Base-by-base conservation (phyloP, 345 rosid species). In the Eucalyptus shirleyi region DNA sequence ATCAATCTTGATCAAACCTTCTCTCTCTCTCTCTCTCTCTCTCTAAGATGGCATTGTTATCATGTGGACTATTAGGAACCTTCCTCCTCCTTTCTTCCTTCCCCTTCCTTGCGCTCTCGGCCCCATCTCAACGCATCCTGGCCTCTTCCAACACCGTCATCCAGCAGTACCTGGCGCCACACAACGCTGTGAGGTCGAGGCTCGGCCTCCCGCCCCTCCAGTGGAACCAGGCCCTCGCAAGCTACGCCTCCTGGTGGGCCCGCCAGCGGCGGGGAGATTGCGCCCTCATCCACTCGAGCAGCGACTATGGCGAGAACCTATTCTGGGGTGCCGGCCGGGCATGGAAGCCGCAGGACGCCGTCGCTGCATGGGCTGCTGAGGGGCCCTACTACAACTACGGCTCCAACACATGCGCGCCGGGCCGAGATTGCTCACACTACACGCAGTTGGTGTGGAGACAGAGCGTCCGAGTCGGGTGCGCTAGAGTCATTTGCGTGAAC, bases 361-460 rank as follows among this genome's bases (percentile, higher is more conserved):
- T 94, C 42, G 91, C 62, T 6, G 93, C 91, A 1, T 96, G 98
- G 98, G 96, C 92, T 0, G 94, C 92, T 50, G 93, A 96, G 94
- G 91, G 87, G 77, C 50, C 89, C 19, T 89, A 92, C 88, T 95
- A 94, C 89, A 89, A 95, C 88, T 87, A 92, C 32, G 69, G 88
- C 10, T 86, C 95, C n/a, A 93, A 96, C 89, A 65, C 55, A 3
- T 96, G 98, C n/a, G 87, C 40, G 5, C 72, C 90, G 2, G 88
- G 90, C 47, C 91, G 89, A 50, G 94, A 92, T 42, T 96, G 98
- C 87, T 49, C 89, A 92, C 97, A 94, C 92, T 94, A 94, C 89
- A 95, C 97, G 3, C 98, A 95, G 87, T 89, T 95, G 45, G 93
- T 96, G 50, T 95, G 98, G 98, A 94, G 93, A 91, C 89, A 94